Evolutionary conservation across 2,329 filamentous ascomycete genomes (phyloP), one percentile per base, ranked within the genome.

Genomic region (Fusarium brachygibbosum): DNA sequence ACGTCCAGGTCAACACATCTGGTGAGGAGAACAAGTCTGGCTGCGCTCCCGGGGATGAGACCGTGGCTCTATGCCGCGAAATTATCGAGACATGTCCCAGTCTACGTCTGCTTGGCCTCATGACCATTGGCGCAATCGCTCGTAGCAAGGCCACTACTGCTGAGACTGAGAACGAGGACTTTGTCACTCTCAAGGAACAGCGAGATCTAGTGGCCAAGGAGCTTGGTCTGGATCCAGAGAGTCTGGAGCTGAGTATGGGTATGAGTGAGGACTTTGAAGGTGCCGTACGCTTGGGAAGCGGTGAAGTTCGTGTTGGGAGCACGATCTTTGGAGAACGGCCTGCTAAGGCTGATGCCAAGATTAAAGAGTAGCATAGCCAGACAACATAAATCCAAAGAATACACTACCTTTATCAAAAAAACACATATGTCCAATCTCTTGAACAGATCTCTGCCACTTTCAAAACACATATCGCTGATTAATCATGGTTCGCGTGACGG

Each of bases 201-300:
- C 84, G 93, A 58, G 92, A 97, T 77, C 79, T 87, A 16, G 88
- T 98, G 3, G 87, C 85, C 4, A 76, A 81, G 75, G 90, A 82
- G 63, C 74, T 83, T 21, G 76, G 76, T 1, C 56, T 82, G 50
- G 77, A 83, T 17, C 80, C 82, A n/a, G 85, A 85, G 64, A 68
- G 61, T n/a, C 77, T 98, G 74, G 94, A 98, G 83, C 79, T 98
- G 80, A 98, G 94, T 80, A 99, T 99, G 95, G 95, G 95, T 9
- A 99, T 99, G 96, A 98, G 94, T 77, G 90, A 93, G 76, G 96
- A 99, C 79, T 99, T 95, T 79, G 94, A 97, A 82, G 92, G 91
- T 10, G 96, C 96, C 1, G 90, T 98, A 75, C 81, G 80, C 14
- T 83, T 93, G 83, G 96, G 96, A 0, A 98, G 94, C 81, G 86